phyloP scores from a whole-genome alignment of 257 asterid species.

The Forsythia viridissima region DNA sequence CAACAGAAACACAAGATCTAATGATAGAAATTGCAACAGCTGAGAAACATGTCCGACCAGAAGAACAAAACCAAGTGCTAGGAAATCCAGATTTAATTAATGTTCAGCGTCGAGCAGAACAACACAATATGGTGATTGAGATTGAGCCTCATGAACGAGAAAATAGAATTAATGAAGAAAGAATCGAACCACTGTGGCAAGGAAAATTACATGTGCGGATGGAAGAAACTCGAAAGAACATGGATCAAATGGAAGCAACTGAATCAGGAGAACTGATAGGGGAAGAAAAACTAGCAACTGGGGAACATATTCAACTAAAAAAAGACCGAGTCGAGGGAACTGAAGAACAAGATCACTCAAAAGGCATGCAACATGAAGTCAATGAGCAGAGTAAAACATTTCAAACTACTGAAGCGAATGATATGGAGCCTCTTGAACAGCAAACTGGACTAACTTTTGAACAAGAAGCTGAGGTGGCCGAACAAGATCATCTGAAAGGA shows the following conservation, averaged over 20 bases:
- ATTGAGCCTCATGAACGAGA: slow-evolving; percentile 14
- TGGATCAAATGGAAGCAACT: no score
- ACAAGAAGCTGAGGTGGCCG: no score
- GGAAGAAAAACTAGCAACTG: not conserved
- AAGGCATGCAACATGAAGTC: no score
- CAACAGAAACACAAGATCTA: not conserved
- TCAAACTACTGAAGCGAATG: no score
- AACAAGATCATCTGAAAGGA: no score
- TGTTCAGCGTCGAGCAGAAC: slow-evolving; percentile 15
- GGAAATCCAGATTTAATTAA: not conserved
- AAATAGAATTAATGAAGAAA: slow-evolving; percentile 13
- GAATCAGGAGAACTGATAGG: no score
- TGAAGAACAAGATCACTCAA: not conserved
- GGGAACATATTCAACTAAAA: not conserved
- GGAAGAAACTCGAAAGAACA: no score
- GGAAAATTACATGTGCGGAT: not conserved
- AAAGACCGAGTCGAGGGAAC: not conserved
- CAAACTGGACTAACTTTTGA: no score
- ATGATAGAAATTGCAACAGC: slow-evolving; percentile 8
- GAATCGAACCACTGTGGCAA: not conserved
- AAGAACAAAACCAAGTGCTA: slow-evolving; percentile 15
- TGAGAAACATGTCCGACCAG: slow-evolving; percentile 5
- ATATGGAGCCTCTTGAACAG: no score
- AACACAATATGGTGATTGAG: slow-evolving; percentile 11
- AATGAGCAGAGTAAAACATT: no score